Base-by-base conservation (phyloP, 805 yeast species). In the Zygosaccharomyces kombuchaensis region DNA sequence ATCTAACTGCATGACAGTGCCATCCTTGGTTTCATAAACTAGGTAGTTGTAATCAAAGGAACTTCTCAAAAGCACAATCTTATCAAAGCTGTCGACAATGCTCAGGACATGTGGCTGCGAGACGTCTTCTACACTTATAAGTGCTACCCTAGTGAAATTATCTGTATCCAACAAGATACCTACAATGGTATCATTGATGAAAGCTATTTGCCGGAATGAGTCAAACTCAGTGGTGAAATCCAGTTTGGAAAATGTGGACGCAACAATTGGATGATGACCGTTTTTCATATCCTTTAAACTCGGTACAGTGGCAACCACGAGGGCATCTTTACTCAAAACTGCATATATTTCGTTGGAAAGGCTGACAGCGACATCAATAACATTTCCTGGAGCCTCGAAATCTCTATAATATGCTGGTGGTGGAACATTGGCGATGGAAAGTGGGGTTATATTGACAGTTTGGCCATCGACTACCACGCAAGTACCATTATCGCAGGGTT, bases 331-430 rank as follows among this genome's bases (percentile, higher is more conserved):
- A 0, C 84, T 74, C 31, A 84, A 63, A 0, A 79, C 74, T 0
- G 87, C 90, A 56, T 77, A 76, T 3, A 61, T 53, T 43, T 75
- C 77, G 62, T 84, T 87, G 9, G 78, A 70, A 41, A 74, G 65
- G 50, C 82, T 77, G 4, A 81, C 77, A 0, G 95, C 84, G 35
- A 78, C 76, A 57, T 84, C 87, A 16, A 73, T 62, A 6, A 88
- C 79, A 46, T 78, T 78, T 1, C 69, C 71, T 7, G 71, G 72
- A 9, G 80, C 68, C 8, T 74, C 77, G 41, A 87, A 65, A 40
- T 81, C 86, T 47, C 95, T 75, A 59, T 75, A 83, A 19, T 87
- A 76, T 60, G 87, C 80, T 35, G 99, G 99, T 0, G 99, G 99
- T 3, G 99, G 99, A 9, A 88, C 91, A 60, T 82, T 88, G 1